phyloP scores from a whole-genome alignment of 768 basidiomycete species.

The Melanogaster broomeanus region DNA sequence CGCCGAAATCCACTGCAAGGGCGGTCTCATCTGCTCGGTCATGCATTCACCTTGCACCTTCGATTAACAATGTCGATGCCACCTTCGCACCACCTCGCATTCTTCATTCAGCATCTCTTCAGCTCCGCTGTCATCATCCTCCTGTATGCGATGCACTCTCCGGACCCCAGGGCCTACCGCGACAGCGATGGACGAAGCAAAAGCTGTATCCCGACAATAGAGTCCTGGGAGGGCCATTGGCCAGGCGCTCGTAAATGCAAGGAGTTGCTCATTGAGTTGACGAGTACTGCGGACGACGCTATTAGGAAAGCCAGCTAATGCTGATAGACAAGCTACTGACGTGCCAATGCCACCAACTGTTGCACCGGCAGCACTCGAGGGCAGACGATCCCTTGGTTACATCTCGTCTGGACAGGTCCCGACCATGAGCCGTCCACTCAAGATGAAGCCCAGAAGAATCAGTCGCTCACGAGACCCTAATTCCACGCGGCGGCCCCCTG shows the following conservation, averaged over 20 bases:
- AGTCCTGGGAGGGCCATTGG: constrained; percentile 85
- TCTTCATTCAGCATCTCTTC: constrained; percentile 89
- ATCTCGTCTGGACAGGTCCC: constrained; percentile 40
- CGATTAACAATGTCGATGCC: constrained; percentile 84
- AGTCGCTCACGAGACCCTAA: constrained; percentile 62
- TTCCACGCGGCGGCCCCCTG: constrained; percentile 53
- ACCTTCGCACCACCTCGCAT: constrained; percentile 82
- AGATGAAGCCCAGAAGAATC: constrained; percentile 52
- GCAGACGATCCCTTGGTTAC: constrained; percentile 57
- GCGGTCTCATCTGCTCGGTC: constrained; percentile 84
- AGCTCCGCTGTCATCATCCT: constrained; percentile 86
- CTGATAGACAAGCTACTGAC: constrained; percentile 19
- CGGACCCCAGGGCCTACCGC: constrained; percentile 64
- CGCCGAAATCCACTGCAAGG: constrained; percentile 73
- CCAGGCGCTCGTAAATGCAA: constrained; percentile 88
- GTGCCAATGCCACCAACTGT: constrained; percentile 27
- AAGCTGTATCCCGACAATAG: constrained; percentile 66
- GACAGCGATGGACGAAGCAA: constrained; percentile 82
- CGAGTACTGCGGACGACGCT: constrained; percentile 69
- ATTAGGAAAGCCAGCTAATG: constrained; percentile 40
- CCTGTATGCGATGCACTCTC: constrained; percentile 82
- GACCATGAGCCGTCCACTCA: constrained; percentile 48
- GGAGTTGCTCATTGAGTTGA: constrained; percentile 71
- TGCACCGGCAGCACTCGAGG: constrained; percentile 44
- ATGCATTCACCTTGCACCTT: constrained; percentile 82